Base-by-base conservation (phyloP, 116 monocot genomes). In the Iris pallida region DNA sequence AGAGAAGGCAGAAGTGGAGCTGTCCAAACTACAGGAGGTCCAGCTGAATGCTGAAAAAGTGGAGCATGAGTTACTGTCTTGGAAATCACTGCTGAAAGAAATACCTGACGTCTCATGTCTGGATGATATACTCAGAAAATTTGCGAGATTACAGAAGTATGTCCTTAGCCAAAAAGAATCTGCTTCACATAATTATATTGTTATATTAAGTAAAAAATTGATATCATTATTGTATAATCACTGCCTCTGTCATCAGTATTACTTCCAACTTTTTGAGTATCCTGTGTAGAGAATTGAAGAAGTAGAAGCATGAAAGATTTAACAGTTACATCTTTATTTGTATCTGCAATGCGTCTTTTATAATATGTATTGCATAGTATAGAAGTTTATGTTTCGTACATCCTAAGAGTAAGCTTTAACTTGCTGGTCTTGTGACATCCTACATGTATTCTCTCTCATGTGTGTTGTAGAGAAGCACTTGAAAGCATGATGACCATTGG, bases 61-160 rank as follows among this genome's bases (percentile, higher is more conserved):
- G 62, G 87, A 87, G 47, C 66, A 69, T 78, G 97, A 97, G 70
- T 71, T 97, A 30, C 42, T 62, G 52, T 78, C 78, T 55, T 90
- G 87, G 87, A 92, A 83, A 71, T 85, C 83, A 60, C 77, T 92
- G 74, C 77, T 90, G 3, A 79, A 78, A 0, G 83, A 79, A 63
- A 90, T 92, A 71, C 89, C 92, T 72, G 97, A 85, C 42, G 79
- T 97, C 47, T 81, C 85, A 70, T 79, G 69, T 68, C 78, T 60
- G 63, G 76, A 70, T 47, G 97, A 97, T 79, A 80, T 97, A 78
- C 87, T 83, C 52, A 71, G 58, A 40, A 92, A 92, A 70, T 71
- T 87, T 70, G 71, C 87, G 40, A 61, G 62, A 53, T 53, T 97
- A 73, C 97, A 89, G 55, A 85, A 79, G 97, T 97, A 85, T 66